Base-by-base conservation (phyloP, 805 yeast genomes). In the Komagataella phaffii region DNA sequence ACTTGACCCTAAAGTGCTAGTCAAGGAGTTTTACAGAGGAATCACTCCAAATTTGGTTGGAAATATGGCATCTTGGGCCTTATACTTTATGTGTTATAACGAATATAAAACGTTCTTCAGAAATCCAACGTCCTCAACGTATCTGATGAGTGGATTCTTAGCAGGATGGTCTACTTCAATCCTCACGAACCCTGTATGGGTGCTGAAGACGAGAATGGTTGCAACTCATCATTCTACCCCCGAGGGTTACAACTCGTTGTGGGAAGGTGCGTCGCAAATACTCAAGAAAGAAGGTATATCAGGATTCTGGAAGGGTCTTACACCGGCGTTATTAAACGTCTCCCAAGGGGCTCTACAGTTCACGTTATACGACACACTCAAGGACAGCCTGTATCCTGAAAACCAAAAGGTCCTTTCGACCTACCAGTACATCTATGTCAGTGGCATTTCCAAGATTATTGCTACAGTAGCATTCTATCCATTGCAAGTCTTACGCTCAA, bases 101-200 rank as follows among this genome's bases (percentile, higher is more conserved):
- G 75, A 73, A 53, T 74, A 78, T 55, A 87, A 86, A 55, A 64
- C 62, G 45, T 17, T 17, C 10, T 48, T 40, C 7, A 10, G 24
- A 46, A n/a, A 6, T 43, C n/a, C 48, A 46, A 47, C 45, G 53
- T 50, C n/a, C 49, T 50, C 30, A 49, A 53, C n/a, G 51, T 79
- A 80, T 63, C 58, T 83, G 24, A 51, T 67, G 3, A 67, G 83
- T 49, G 85, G 89, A 2, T 74, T 80, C 49, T 56, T 73, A 1
- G 89, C 97, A 0, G 99, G 99, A 0, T 60, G 81, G 45, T 59
- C 81, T 4, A 88, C 96, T 0, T 77, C 95, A 1, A 52, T 88
- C 0, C 46, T 86, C 14, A 90, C 99, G 1, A 93, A 89, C 61
- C 99, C 99, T 1, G 76, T 91, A 8, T 91, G 99, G 99, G 96